Conservation (phyloP, 495 filamentous ascomycete genomes). For the Sporormia fimetaria region DNA sequence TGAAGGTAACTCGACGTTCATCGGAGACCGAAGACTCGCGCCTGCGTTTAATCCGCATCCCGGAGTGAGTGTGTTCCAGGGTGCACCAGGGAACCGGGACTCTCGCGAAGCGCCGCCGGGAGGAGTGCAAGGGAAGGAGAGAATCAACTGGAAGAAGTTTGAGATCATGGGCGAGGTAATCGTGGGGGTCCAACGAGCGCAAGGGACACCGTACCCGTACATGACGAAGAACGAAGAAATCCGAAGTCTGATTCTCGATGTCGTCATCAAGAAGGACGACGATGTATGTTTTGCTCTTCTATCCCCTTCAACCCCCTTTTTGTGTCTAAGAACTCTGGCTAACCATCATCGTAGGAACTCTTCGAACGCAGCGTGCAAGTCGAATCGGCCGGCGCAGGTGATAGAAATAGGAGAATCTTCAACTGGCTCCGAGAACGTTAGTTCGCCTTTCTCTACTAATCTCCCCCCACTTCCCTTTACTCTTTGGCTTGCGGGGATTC, state of each 20-base stretch:
- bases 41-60: conserved; percentile 17
- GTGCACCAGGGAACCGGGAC: conserved; percentile 17
- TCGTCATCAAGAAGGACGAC: conserved; percentile 45
- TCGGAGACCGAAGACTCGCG: conserved; percentile 45
- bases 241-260: conserved; percentile 61
- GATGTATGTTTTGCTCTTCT: conserved; percentile 37
- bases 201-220: conserved; percentile 69
- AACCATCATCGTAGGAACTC: no score
- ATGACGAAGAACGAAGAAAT: conserved; percentile 54
- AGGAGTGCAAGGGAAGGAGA: conserved; percentile 31
- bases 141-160: conserved; percentile 97
- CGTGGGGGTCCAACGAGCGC: conserved; percentile 78
- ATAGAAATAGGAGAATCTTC: conserved; percentile 12
- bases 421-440: conserved; percentile 29
- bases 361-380: conserved; percentile 49
- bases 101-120: conserved; percentile 22
- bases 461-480: conserved; percentile 33
- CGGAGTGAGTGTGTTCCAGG: conserved; percentile 17
- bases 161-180: conserved; percentile 91
- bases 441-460: conserved; percentile 42
- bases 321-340: no score
- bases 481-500: neutral
- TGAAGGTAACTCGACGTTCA: conserved; percentile 81
- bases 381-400: conserved; percentile 32
- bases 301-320: neutral